Evolutionary conservation across 2,329 filamentous ascomycete genomes (phyloP).

Genomic region (Pseudonectria foliicola): DNA sequence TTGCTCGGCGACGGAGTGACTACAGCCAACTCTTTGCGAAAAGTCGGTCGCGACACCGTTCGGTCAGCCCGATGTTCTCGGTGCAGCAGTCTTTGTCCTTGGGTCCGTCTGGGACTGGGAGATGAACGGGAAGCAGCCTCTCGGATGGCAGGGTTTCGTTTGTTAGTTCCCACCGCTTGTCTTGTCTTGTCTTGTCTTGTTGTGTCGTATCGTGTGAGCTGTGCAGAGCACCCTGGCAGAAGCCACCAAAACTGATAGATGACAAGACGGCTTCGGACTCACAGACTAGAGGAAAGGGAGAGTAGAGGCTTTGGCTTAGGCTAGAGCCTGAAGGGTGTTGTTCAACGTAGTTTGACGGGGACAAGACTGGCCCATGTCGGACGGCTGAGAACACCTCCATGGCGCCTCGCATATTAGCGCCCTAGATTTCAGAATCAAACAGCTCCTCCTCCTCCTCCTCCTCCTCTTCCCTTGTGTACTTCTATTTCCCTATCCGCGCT

Average conservation of each 20-base stretch:
- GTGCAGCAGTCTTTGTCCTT: constrained; percentile 17
- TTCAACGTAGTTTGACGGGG: constrained; percentile 12
- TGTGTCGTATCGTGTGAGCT: too few species aligned
- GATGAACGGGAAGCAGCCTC: constrained; percentile 8
- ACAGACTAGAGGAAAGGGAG: constrained; percentile 5
- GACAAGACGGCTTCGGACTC: constrained; percentile 12
- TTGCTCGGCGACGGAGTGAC: too few species aligned
- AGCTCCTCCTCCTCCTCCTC: constrained; percentile 11
- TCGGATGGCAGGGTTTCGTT: constrained; percentile 12
- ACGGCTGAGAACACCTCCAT: constrained; percentile 14
- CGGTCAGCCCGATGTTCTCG: constrained; percentile 8
- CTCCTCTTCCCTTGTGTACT: too few species aligned
- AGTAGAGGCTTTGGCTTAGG: constrained; percentile 7
- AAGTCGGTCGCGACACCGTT: constrained; percentile 16
- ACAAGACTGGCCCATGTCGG: constrained; percentile 14
- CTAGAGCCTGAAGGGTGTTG: constrained; percentile 9
- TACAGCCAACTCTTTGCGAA: constrained; percentile 14
- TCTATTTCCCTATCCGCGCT: constrained; percentile 16
- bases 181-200: too few species aligned
- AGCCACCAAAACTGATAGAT: constrained; percentile 24
- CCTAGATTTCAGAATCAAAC: constrained; percentile 18
- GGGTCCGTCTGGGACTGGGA: background rate
- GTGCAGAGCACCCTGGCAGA: constrained; percentile 13
- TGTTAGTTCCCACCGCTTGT: constrained; percentile 19
- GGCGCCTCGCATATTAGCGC: constrained; percentile 4